Conservation (phyloP, 768 basidiomycete species). For the Leccinum imitatum region DNA sequence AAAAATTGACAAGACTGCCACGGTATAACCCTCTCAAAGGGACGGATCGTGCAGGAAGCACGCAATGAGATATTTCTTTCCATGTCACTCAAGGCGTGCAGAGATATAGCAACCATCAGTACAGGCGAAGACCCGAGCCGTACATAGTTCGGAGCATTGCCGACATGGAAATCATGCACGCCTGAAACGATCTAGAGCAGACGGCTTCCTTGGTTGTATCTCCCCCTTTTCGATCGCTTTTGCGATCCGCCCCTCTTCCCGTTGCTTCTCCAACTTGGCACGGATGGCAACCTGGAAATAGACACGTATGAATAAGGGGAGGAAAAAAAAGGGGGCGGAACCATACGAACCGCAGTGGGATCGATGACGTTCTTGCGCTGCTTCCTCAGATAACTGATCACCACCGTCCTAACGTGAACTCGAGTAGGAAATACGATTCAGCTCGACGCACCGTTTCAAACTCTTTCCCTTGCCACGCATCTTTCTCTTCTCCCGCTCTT, state of each 20-base stretch:
- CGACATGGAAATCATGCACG: constrained; percentile 16
- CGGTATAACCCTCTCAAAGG: background rate
- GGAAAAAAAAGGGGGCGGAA: background rate
- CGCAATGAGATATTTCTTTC: background rate
- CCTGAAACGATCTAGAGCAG: constrained; percentile 38
- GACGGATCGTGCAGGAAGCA: too few relatives aligned
- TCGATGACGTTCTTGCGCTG: constrained; percentile 96
- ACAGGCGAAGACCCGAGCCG: background rate
- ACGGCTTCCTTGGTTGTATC: constrained; percentile 30
- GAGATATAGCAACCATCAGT: background rate
- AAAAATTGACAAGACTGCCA: background rate
- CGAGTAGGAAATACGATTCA: background rate
- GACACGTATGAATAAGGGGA: background rate
- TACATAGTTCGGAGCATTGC: background rate
- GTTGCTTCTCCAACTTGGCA: constrained; percentile 61
- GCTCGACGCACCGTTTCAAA: constrained; percentile 59
- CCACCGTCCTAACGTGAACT: background rate
- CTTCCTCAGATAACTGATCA: constrained; percentile 68
- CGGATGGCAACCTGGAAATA: constrained; percentile 54
- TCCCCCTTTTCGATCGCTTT: constrained; percentile 36
- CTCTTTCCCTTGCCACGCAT: constrained; percentile 89
- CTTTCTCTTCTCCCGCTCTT: constrained; percentile 61
- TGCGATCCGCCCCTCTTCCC: constrained; percentile 41
- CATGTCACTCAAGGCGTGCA: background rate
- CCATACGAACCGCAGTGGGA: constrained; percentile 58